phyloP scores from a whole-genome alignment of 805 yeast species.

The Wickerhamiella azyma region DNA sequence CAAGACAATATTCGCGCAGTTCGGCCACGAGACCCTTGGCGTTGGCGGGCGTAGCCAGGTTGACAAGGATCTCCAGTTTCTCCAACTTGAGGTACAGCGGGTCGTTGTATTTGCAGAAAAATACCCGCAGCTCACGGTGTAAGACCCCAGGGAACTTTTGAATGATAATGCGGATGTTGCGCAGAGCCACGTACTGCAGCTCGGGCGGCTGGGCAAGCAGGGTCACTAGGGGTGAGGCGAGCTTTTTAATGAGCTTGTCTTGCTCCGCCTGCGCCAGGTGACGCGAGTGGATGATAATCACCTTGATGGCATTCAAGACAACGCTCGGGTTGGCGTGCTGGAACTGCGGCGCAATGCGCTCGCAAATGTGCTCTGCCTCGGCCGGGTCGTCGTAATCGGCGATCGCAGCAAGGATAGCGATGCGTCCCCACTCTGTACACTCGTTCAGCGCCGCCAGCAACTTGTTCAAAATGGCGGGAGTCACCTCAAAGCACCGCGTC shows the following conservation, averaged over 20 bases:
- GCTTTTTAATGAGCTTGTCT: constrained; percentile 45
- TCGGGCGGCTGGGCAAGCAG: constrained; percentile 82
- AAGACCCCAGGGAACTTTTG: constrained; percentile 77
- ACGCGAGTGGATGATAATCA: constrained; percentile 50
- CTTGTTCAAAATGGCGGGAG: constrained; percentile 32
- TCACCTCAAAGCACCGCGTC: constrained; percentile 34
- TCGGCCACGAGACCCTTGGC: constrained; percentile 55
- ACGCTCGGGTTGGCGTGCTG: constrained; percentile 97
- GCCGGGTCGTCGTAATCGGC: constrained; percentile 53
- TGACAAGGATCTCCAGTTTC: constrained; percentile 75
- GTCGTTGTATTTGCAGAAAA: constrained; percentile 80
- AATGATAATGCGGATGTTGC: constrained; percentile 76
- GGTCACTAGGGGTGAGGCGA: constrained; percentile 78
- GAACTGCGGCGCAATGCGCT: constrained; percentile 82
- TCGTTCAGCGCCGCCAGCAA: constrained; percentile 79
- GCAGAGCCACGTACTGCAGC: constrained; percentile 83
- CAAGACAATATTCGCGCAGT: constrained; percentile 76
- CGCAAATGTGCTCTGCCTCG: constrained; percentile 77
- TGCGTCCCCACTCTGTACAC: constrained; percentile 98
- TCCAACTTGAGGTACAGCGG: constrained; percentile 90
- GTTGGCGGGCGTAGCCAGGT: constrained; percentile 55
- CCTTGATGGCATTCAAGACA: constrained; percentile 72
- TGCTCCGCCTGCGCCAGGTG: constrained; percentile 23
- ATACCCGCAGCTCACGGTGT: constrained; percentile 69
- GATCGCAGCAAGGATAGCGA: constrained; percentile 71